A percentile compares a stretch with the other conserved stretches of the same genome.
Evolutionary conservation across 2,329 filamentous ascomycete species (phyloP).

Genomic region (Laburnicola sp.): DNA sequence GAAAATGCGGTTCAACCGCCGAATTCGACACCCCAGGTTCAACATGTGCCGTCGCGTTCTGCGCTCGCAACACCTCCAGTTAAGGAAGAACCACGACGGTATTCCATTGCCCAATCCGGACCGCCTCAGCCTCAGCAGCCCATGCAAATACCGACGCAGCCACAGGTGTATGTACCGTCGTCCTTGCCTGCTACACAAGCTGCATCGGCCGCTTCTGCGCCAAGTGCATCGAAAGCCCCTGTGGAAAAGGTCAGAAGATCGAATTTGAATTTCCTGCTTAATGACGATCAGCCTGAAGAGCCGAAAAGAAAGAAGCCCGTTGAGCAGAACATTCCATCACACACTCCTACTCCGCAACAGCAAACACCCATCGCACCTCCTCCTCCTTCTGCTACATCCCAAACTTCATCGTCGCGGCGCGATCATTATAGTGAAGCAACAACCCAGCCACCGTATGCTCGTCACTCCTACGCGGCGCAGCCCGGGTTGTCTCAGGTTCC

Average conservation of each 20-base stretch:
- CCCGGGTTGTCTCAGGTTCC: slow-evolving; percentile 25
- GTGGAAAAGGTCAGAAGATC: slow-evolving; percentile 41
- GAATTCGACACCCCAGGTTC: slow-evolving; percentile 19
- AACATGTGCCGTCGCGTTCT: slow-evolving; percentile 30
- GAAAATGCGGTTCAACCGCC: slow-evolving; percentile 29
- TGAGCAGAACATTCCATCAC: slow-evolving; percentile 38
- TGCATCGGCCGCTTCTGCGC: slow-evolving; percentile 15
- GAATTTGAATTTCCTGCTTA: slow-evolving; percentile 44
- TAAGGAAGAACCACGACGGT: slow-evolving; percentile 40
- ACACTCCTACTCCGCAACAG: slow-evolving; percentile 41
- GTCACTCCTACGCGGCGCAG: slow-evolving; percentile 34
- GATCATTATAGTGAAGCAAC: slow-evolving; percentile 31
- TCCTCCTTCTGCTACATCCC: slow-evolving; percentile 28
- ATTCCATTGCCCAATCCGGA: slow-evolving; percentile 21
- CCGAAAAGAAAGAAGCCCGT: slow-evolving; percentile 39
- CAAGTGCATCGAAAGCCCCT: slow-evolving; percentile 28
- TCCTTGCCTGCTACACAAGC: slow-evolving; percentile 24
- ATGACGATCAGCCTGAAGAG: slow-evolving; percentile 44
- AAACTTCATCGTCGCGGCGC: slow-evolving; percentile 29
- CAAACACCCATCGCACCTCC: slow-evolving; percentile 39
- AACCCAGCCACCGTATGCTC: slow-evolving; percentile 32
- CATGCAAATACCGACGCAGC: slow-evolving; percentile 25
- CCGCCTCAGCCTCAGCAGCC: slow-evolving; percentile 22
- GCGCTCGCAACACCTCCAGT: slow-evolving; percentile 36
- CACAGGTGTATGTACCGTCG: slow-evolving; percentile 26